phyloP scores from a whole-genome alignment of 805 yeast species.

The Diddensiella transvaalensis region DNA sequence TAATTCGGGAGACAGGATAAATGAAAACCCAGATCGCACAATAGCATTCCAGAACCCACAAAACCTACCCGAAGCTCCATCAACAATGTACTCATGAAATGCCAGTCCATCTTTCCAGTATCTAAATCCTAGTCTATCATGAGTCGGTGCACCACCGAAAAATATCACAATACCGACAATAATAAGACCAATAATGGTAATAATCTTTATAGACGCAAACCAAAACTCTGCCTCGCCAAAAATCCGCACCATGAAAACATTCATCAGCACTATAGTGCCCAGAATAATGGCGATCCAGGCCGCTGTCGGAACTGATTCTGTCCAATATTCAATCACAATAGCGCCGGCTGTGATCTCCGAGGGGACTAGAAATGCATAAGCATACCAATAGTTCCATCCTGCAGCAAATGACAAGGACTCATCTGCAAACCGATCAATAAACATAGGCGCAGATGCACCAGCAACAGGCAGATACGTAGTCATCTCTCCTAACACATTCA shows the following conservation, averaged over 20 bases:
- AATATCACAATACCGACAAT: conserved; percentile 50
- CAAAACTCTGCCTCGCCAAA: conserved; percentile 59
- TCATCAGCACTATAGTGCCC: conserved; percentile 41
- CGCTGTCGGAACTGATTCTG: conserved; percentile 46
- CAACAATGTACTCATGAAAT: conserved; percentile 47
- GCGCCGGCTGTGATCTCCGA: conserved; percentile 44
- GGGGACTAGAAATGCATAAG: conserved; percentile 46
- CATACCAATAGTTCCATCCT: conserved; percentile 49
- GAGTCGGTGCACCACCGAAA: conserved; percentile 51
- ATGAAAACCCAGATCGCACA: conserved; percentile 68
- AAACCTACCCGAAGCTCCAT: conserved; percentile 59
- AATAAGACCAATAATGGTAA: conserved; percentile 63
- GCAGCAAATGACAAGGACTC: conserved; percentile 57
- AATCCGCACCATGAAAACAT: conserved; percentile 48
- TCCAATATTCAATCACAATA: conserved; percentile 45
- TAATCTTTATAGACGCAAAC: conserved; percentile 58
- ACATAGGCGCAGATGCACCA: conserved; percentile 61
- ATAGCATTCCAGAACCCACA: conserved; percentile 61
- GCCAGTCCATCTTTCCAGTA: conserved; percentile 46
- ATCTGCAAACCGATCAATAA: conserved; percentile 58
- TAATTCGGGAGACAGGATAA: conserved; percentile 74
- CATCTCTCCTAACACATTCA: conserved; percentile 59
- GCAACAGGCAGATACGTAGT: conserved; percentile 51
- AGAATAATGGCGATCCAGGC: conserved; percentile 51
- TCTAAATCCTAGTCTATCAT: conserved; percentile 53